Evolutionary conservation across 2,329 filamentous ascomycete species (phyloP).

Genomic region (Biscogniauxia sp.): DNA sequence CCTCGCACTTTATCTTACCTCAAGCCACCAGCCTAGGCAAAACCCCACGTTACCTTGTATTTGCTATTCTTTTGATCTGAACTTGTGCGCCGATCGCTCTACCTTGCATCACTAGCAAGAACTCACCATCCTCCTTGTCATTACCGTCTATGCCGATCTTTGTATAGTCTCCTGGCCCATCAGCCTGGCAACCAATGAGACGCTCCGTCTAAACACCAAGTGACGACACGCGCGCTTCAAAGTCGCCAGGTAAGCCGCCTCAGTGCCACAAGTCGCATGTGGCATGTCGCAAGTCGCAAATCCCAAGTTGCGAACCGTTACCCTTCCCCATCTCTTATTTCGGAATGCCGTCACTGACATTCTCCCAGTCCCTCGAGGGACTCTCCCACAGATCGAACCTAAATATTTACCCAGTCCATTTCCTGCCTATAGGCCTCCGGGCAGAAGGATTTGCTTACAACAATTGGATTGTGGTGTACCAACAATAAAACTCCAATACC

Average conservation of each 20-base stretch:
- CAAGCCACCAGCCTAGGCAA: too few relatives aligned
- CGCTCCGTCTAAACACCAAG: not conserved
- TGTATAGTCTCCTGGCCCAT: not conserved
- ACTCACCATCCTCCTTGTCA: not conserved
- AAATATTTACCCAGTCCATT: constrained; percentile 67
- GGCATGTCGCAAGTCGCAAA: too few relatives aligned
- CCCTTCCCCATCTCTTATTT: not conserved
- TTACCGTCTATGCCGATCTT: not conserved
- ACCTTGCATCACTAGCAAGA: not conserved
- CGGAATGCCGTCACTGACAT: not conserved
- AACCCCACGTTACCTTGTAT: too few relatives aligned
- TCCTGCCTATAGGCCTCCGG: constrained; percentile 63
- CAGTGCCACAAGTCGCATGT: not conserved
- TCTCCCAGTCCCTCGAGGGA: constrained; percentile 25
- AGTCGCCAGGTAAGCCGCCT: not conserved
- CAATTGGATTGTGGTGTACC: constrained; percentile 70
- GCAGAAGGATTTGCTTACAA: constrained; percentile 58
- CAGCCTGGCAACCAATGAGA: not conserved
- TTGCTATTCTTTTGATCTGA: too few relatives aligned
- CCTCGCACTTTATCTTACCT: too few relatives aligned
- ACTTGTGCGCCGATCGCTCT: not conserved
- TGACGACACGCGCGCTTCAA: not conserved
- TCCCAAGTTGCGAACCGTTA: not conserved
- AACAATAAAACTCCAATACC: constrained; percentile 63
- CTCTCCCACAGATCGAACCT: constrained; percentile 44